Evolutionary conservation across 345 rosid genomes (phyloP), one percentile per base, ranked within the genome.

Genomic region (Combretum micranthum): DNA sequence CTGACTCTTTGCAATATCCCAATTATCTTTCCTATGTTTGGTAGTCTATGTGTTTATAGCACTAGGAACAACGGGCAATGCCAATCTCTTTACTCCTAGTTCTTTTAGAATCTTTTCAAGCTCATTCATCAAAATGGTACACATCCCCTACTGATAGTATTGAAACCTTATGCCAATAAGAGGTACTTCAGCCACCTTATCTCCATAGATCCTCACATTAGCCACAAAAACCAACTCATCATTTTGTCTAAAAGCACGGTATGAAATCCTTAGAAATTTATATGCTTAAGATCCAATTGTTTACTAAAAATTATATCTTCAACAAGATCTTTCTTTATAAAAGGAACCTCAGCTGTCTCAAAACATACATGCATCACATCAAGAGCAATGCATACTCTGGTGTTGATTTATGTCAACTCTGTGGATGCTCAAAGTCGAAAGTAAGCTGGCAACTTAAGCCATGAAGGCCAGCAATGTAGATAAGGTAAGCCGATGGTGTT

Each of bases 361-460:
- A 92, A 92, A 69, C 95, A 86, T 69, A 88, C 95, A 47, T 88
- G 98, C 92, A 92, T 79, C 62, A 88, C 84, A 16, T 65, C 77
- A 50, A 84, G 81, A 16, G 96, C 93, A 48, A 88, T 69, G 67
- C 57, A 80, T 48, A 92, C 83, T 77, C 69, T 92, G 73, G 80
- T 73, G 52, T 77, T 72, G 59, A 52, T 77, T 65, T 85, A 85
- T 46, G 72, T 69, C 53, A 69, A n/a, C n/a, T n/a, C n/a, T n/a
- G n/a, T n/a, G n/a, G n/a, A n/a, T n/a, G n/a, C n/a, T n/a, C n/a
- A n/a, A n/a, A n/a, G n/a, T n/a, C n/a, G n/a, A n/a, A n/a, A n/a
- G n/a, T n/a, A n/a, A n/a, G n/a, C n/a, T n/a, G n/a, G n/a, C n/a
- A n/a, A n/a, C n/a, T n/a, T n/a, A n/a, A n/a, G n/a, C n/a, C n/a